These are phyloP conservation scores for cucumber (Cucumis sativus) DNA, from an alignment of 306 rosid genomes.

Conservation along the genomic window DNA sequence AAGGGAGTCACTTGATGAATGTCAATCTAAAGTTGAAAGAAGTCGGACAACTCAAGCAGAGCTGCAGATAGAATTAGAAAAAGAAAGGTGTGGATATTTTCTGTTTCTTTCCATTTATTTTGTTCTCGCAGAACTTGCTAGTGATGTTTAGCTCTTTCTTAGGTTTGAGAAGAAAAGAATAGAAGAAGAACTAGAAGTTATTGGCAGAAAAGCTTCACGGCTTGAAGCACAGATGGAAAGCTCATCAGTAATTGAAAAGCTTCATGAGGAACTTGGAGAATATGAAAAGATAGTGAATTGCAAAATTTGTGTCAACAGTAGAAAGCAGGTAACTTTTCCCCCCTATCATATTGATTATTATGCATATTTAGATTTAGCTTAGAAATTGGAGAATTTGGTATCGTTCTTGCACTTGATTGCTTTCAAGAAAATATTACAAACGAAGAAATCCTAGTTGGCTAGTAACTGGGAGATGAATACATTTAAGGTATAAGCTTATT, in stretches of 20 bases:
- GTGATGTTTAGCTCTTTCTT: constrained; percentile 1
- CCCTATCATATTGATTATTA: background rate
- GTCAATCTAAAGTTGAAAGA: constrained; percentile 42
- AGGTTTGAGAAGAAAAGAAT: constrained; percentile 68
- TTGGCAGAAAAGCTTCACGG: constrained; percentile 44
- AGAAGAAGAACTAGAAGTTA: constrained; percentile 65
- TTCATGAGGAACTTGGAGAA: constrained; percentile 76
- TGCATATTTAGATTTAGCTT: background rate
- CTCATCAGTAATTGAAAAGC: constrained; percentile 56
- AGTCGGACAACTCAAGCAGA: constrained; percentile 42
- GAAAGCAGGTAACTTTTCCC: constrained; percentile 55
- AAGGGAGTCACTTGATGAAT: constrained; percentile 39
- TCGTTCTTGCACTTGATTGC: background rate
- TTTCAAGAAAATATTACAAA: background rate
- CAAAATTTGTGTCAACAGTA: constrained; percentile 69
- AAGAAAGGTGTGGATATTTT: constrained; percentile 47
- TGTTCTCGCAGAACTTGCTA: background rate
- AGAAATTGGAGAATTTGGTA: background rate
- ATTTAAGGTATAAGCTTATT: background rate
- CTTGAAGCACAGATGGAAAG: constrained; percentile 62
- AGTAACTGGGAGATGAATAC: background rate
- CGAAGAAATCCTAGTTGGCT: background rate
- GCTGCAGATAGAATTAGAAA: constrained; percentile 64
- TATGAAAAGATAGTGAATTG: constrained; percentile 80
- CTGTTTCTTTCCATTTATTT: constrained; percentile 6